These are phyloP conservation scores for Xylaria sp. DNA, from an alignment of 2,329 filamentous ascomycete species.

Conservation along the genomic window DNA sequence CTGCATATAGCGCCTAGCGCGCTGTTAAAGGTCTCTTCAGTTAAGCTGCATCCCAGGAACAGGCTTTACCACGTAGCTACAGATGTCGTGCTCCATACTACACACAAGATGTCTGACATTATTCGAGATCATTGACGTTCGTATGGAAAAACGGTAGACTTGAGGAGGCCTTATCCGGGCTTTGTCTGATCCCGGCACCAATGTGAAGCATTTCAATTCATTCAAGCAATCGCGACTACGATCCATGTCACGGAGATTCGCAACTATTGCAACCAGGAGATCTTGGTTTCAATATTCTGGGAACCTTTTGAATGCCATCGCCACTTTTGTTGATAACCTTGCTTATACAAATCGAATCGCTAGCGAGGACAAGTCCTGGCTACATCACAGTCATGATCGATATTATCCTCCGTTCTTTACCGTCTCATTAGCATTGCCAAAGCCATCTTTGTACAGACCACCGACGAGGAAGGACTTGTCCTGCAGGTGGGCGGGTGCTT, in stretches of 20 bases:
- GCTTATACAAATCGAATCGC: background rate
- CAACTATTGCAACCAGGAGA: background rate
- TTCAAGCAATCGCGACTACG: background rate
- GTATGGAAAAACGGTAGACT: no score
- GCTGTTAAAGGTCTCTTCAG: no score
- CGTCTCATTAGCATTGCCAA: background rate
- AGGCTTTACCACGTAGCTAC: no score
- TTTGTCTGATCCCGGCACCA: background rate
- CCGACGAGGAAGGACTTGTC: slow-evolving; percentile 8
- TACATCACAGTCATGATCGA: background rate
- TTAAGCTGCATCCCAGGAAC: no score
- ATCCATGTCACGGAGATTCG: background rate
- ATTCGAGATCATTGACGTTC: background rate
- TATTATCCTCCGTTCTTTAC: background rate
- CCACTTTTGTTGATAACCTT: background rate
- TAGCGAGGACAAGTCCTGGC: background rate
- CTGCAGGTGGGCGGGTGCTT: background rate
- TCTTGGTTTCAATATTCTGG: background rate
- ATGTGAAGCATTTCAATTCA: background rate
- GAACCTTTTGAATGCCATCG: background rate
- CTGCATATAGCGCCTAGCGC: background rate
- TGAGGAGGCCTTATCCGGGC: background rate
- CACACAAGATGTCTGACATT: background rate
- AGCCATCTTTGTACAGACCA: background rate
- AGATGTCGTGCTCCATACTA: no score